Percentiles rank a stretch among this genome's conserved stretches.
These are phyloP conservation scores for Eucalyptus polyanthemos DNA, from an alignment of 345 rosid genomes.

Conservation along the genomic window DNA sequence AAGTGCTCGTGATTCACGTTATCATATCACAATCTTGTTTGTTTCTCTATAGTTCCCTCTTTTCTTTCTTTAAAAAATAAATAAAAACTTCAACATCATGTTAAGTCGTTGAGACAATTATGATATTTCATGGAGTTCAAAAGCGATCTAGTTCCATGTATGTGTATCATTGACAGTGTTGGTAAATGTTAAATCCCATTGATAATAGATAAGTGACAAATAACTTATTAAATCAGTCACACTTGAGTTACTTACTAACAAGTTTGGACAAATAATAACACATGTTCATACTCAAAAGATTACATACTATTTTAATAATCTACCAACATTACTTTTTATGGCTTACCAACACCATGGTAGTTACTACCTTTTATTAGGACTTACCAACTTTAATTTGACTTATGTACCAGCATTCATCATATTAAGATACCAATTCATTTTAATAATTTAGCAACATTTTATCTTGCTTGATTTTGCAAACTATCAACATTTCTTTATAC, in stretches of 20 bases:
- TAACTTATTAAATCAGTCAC: background rate
- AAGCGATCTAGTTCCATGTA: background rate
- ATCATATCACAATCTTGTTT: background rate
- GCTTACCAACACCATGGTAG: background rate
- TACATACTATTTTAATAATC: background rate
- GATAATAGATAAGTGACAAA: background rate
- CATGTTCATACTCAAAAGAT: background rate
- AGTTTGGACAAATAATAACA: background rate
- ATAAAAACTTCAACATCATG: background rate
- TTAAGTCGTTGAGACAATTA: background rate
- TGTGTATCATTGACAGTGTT: background rate
- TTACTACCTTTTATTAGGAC: background rate
- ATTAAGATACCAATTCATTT: background rate
- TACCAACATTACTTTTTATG: background rate
- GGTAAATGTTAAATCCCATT: background rate
- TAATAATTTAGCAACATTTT: background rate
- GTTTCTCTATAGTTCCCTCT: accelerated
- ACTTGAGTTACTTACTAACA: background rate
- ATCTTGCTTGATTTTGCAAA: background rate
- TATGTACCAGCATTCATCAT: background rate
- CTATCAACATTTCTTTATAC: background rate
- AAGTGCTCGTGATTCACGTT: background rate
- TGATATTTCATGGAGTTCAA: background rate
- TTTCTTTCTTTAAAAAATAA: background rate
- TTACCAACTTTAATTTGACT: too few species aligned